Evolutionary conservation across 495 filamentous ascomycete genomes (phyloP).

Genomic region (Aspergillus hancockii): DNA sequence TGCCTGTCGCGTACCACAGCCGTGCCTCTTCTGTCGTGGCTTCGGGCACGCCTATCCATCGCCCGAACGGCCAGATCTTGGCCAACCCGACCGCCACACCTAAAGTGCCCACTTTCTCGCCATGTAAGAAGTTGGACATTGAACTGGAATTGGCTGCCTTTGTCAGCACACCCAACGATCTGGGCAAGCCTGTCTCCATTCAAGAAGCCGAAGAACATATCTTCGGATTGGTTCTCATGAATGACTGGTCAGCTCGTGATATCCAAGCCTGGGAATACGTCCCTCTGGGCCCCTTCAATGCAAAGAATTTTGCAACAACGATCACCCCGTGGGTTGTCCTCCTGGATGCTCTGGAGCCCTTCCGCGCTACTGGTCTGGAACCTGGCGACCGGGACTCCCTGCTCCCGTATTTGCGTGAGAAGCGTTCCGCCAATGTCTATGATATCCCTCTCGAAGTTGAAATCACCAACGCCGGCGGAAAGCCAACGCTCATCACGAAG

Average conservation of each 20-base stretch:
- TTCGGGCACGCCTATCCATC: constrained; percentile 71
- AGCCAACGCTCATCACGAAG: constrained; percentile 62
- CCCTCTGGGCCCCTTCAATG: constrained; percentile 82
- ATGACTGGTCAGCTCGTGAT: constrained; percentile 93
- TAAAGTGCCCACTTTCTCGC: constrained; percentile 61
- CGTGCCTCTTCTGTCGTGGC: constrained; percentile 77
- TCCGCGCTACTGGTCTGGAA: constrained; percentile 58
- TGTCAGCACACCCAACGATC: constrained; percentile 63
- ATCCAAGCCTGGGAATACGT: constrained; percentile 91
- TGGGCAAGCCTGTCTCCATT: constrained; percentile 65
- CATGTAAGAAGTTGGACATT: constrained; percentile 72
- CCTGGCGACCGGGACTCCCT: constrained; percentile 59
- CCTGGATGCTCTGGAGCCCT: constrained; percentile 77
- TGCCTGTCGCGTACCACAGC: constrained; percentile 89
- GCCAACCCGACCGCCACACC: constrained; percentile 61
- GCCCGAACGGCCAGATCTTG: constrained; percentile 83
- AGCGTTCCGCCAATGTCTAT: constrained; percentile 61
- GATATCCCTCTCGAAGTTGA: constrained; percentile 77
- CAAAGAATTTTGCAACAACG: constrained; percentile 91
- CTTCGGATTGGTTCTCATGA: constrained; percentile 87
- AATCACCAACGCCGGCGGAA: constrained; percentile 65
- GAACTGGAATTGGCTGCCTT: constrained; percentile 90
- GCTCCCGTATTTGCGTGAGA: constrained; percentile 71
- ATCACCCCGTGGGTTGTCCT: constrained; percentile 90
- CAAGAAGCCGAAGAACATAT: constrained; percentile 72